Conservation (phyloP, 345 rosid genomes). For the Populus davidiana region DNA sequence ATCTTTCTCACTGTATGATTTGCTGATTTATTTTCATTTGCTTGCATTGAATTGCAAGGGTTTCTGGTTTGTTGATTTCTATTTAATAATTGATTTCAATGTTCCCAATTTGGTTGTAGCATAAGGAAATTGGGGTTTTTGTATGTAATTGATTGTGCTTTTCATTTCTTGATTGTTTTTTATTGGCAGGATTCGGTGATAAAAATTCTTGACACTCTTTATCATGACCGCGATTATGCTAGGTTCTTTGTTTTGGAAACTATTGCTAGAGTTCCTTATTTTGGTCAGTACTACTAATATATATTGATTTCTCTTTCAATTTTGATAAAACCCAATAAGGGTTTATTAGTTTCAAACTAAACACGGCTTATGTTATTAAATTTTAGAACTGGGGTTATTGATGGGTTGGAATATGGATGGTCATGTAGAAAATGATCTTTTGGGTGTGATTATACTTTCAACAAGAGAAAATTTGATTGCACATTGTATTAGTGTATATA, state of each 20-base stretch:
- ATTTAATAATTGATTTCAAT: neutral
- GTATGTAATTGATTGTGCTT: neutral
- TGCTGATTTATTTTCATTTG: neutral
- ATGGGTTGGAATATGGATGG: neutral
- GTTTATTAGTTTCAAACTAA: neutral
- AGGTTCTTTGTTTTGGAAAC: conserved; percentile 95
- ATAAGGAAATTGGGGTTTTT: neutral
- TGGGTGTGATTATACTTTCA: neutral
- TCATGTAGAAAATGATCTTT: neutral
- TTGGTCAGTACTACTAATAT: conserved; percentile 49
- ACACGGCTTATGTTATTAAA: neutral
- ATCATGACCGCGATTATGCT: conserved; percentile 74
- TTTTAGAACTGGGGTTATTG: neutral
- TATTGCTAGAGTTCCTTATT: conserved; percentile 96
- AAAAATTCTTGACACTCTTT: conserved; percentile 77
- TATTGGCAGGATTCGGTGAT: conserved; percentile 74
- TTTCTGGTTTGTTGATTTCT: neutral
- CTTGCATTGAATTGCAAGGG: neutral
- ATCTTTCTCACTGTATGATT: conserved; percentile 68
- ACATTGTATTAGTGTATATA: neutral
- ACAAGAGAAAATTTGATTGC: neutral
- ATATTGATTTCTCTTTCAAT: neutral
- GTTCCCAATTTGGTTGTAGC: neutral
- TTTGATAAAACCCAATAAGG: neutral
- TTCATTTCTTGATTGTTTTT: conserved; percentile 2